A percentile compares a stretch with the other conserved stretches of the same genome.
These are phyloP conservation scores for Pelargonium myrrhifolium DNA, from an alignment of 441 rosid genomes.

Conservation along the genomic window DNA sequence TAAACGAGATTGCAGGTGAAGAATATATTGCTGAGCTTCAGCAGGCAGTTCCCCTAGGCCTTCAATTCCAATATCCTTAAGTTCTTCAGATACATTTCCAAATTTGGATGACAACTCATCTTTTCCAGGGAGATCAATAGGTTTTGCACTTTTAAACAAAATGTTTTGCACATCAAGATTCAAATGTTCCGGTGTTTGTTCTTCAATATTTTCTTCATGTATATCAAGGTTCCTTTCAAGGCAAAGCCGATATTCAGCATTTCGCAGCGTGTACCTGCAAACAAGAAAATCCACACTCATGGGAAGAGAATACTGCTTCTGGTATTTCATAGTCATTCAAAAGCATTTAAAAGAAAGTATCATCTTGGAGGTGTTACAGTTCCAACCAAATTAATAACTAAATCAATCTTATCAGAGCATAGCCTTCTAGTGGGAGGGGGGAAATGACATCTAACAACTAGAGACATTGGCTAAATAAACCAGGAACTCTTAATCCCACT, in stretches of 20 bases:
- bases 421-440: too few species aligned
- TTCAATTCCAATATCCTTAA: slow-evolving; percentile 30
- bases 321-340: neutral
- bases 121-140: slow-evolving; percentile 23
- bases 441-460: too few species aligned
- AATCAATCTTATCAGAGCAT: too few species aligned
- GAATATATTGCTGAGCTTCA: slow-evolving; percentile 63
- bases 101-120: slow-evolving; percentile 26
- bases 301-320: neutral
- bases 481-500: too few species aligned
- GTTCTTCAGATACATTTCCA: slow-evolving; percentile 26
- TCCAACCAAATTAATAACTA: too few species aligned
- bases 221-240: slow-evolving; percentile 70
- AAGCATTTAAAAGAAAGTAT: neutral
- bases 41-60: slow-evolving; percentile 53
- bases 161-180: slow-evolving; percentile 33
- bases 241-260: slow-evolving; percentile 86
- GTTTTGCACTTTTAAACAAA: slow-evolving; percentile 25
- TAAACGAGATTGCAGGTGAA: slow-evolving; percentile 59
- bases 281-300: slow-evolving; percentile 9
- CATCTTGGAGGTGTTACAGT: neutral
- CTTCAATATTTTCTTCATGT: slow-evolving; percentile 36
- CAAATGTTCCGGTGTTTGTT: slow-evolving; percentile 28
- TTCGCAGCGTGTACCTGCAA: slow-evolving; percentile 69
- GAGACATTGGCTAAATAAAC: too few species aligned